phyloP scores from a whole-genome alignment of 306 rosid genomes.

The Inga oerstediana region DNA sequence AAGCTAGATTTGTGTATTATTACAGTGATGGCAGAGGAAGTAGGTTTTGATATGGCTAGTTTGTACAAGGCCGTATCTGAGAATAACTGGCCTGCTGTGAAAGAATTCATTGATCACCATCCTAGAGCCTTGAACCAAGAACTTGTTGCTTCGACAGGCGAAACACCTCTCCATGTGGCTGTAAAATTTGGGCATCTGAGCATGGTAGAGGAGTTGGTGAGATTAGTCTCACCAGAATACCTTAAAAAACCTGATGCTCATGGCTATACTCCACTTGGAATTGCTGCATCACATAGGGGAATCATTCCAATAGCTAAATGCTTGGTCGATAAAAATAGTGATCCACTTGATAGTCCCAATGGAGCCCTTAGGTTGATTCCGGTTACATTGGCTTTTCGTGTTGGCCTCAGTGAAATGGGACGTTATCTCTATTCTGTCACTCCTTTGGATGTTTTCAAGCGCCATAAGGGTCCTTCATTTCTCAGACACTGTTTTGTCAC shows the following conservation, averaged over 20 bases:
- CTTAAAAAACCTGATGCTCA: neutral
- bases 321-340: neutral
- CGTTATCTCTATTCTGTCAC: neutral
- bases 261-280: neutral
- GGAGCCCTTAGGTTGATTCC: neutral
- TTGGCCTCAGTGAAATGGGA: neutral
- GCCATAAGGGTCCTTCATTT: neutral
- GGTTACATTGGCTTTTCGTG: neutral
- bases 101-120: neutral
- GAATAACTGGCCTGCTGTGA: neutral
- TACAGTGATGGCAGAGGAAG: neutral
- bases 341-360: neutral
- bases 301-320: neutral
- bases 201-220: neutral
- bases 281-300: neutral
- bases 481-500: neutral
- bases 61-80: neutral
- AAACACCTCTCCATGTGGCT: constrained; percentile 12
- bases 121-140: neutral
- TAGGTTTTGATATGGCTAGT: neutral
- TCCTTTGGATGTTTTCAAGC: neutral
- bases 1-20: neutral
- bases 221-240: neutral
- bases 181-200: neutral
- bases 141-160: neutral